phyloP scores from a whole-genome alignment of 495 filamentous ascomycete species.

The Neurospora sp. region DNA sequence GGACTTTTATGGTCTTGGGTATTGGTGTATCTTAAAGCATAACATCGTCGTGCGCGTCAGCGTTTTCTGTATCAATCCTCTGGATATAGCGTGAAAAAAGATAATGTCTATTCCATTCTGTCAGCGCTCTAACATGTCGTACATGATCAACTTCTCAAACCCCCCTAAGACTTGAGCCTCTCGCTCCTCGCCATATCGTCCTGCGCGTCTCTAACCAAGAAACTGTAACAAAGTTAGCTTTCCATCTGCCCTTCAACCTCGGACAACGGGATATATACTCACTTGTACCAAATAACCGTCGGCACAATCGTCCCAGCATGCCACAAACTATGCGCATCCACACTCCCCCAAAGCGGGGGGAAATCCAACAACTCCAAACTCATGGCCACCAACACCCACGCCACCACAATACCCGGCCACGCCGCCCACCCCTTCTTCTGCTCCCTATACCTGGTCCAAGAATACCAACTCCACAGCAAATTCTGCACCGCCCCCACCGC shows the following conservation, averaged over 20 bases:
- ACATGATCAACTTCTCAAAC: neutral
- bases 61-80: neutral
- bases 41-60: neutral
- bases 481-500: conserved; percentile 73
- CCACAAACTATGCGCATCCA: conserved; percentile 96
- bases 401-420: conserved; percentile 89
- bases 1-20: neutral
- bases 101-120: neutral
- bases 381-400: conserved; percentile 89
- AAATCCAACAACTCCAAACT: conserved; percentile 93
- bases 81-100: neutral
- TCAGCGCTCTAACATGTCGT: neutral
- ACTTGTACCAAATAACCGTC: conserved; percentile 92
- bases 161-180: conserved; percentile 24
- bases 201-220: conserved; percentile 66
- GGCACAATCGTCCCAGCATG: conserved; percentile 87
- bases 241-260: neutral
- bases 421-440: conserved; percentile 64
- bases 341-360: conserved; percentile 65
- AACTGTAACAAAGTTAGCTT: conserved; percentile 37
- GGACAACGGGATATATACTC: conserved; percentile 27
- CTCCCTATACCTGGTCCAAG: conserved; percentile 60
- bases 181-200: conserved; percentile 51
- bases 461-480: conserved; percentile 76
- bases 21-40: neutral